These are phyloP conservation scores for Brassica incana DNA, from an alignment of 345 rosid genomes.

Conservation along the genomic window DNA sequence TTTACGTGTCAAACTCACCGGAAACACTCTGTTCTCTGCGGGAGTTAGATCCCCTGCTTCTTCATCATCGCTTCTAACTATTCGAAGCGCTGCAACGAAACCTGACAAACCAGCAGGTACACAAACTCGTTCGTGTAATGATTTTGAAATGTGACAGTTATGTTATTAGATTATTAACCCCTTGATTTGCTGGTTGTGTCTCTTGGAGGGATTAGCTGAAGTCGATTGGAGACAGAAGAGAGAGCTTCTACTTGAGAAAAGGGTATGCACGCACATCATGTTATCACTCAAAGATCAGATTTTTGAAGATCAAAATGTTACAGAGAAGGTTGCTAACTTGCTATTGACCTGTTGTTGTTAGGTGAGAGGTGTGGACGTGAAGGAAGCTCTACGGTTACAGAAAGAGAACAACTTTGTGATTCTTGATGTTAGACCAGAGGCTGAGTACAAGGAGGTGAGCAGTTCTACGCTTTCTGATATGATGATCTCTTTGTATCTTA, in stretches of 20 bases:
- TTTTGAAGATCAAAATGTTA: neutral
- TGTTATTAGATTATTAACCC: neutral
- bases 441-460: constrained; percentile 87
- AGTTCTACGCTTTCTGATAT: neutral
- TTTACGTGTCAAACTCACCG: constrained; percentile 33
- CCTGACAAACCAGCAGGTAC: constrained; percentile 87
- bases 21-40: constrained; percentile 38
- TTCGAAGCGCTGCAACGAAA: constrained; percentile 70
- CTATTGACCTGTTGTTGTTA: constrained; percentile 28
- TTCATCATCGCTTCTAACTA: constrained; percentile 37
- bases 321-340: neutral
- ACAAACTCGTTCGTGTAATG: constrained; percentile 13
- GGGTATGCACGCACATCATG: constrained; percentile 42
- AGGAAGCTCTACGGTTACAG: constrained; percentile 94
- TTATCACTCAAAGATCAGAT: neutral
- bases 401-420: constrained; percentile 94
- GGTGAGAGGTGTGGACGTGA: constrained; percentile 94
- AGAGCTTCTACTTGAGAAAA: constrained; percentile 73
- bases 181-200: constrained; percentile 26
- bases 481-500: neutral
- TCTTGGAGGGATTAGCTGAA: constrained; percentile 75
- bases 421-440: constrained; percentile 94
- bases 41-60: constrained; percentile 29
- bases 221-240: constrained; percentile 94
- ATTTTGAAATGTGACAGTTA: neutral